Conservation (phyloP, 495 filamentous ascomycete species). For the Penicillium riverlandense region DNA sequence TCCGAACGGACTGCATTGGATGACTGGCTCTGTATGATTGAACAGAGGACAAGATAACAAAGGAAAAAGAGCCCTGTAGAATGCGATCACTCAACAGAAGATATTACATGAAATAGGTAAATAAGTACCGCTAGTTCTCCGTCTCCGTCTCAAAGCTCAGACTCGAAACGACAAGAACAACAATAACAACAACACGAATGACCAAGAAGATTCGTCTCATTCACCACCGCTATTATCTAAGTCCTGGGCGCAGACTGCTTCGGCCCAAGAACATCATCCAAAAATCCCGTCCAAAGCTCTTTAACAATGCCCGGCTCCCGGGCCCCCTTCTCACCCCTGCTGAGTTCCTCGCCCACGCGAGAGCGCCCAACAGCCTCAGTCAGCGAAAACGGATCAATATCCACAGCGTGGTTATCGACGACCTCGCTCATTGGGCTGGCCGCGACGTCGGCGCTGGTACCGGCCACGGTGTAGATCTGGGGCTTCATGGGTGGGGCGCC, state of each 20-base stretch:
- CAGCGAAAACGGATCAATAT: conserved; percentile 52
- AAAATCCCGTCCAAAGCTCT: conserved; percentile 47
- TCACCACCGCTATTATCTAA: conserved; percentile 4
- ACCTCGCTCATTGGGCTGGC: conserved; percentile 52
- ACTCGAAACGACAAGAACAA: neutral
- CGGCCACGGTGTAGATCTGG: conserved; percentile 49
- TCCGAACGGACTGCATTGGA: too few species aligned
- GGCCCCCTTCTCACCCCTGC: conserved; percentile 8
- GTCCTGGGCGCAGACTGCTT: conserved; percentile 20
- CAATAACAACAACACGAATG: neutral
- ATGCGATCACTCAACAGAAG: too few species aligned
- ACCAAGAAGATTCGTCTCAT: too few species aligned
- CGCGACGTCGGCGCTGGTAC: conserved; percentile 43
- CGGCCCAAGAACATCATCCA: conserved; percentile 53
- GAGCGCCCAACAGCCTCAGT: conserved; percentile 44
- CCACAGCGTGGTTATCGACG: conserved; percentile 47
- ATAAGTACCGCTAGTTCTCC: too few species aligned
- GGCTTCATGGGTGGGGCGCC: conserved; percentile 42
- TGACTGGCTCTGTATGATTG: too few species aligned
- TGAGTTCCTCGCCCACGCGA: conserved; percentile 29
- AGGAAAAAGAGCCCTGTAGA: too few species aligned
- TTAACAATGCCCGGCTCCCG: conserved; percentile 32
- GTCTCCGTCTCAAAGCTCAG: too few species aligned
- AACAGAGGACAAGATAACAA: too few species aligned
- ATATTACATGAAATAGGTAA: too few species aligned